Base-by-base conservation (phyloP, 2,329 filamentous ascomycete species). In the Penicillium glabrum region DNA sequence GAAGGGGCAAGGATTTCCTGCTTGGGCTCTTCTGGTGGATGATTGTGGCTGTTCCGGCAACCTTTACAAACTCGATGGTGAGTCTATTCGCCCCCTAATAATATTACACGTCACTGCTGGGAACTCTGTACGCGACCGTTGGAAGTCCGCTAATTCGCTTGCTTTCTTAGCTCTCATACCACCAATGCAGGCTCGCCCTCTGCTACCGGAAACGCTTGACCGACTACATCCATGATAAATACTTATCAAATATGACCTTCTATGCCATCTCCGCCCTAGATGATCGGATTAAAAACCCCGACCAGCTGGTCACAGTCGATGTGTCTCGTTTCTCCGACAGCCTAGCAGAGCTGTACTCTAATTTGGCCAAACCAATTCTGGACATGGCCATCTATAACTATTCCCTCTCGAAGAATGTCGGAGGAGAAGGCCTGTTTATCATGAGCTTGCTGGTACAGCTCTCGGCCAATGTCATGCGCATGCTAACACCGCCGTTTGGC, bases 41-140 rank as follows among this genome's bases (percentile, higher is more conserved):
- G 95, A 74, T 93, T 54, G 95, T 99, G 63, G 93, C 95, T 26
- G 83, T 99, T 16, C 95, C 95, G 10, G 95, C 95, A 1, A 98
- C 95, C 0, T 97, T 98, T 73, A 99, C 95, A 41, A 99, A 99
- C 75, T 97, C 93, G 0, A 99, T 99, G 95, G 90, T 95, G 75
- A 75, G 85, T 73, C 23, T 45, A 33, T 33, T 23, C 5, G 33
- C 10, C 13, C n/a, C 14, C 16, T n/a, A 14, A 16, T 5, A 1
- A 13, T 31, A 19, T 21, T 11, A 8, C 26, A 13, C 19, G 9
- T 31, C 35, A 5, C 16, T 49, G 23, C 19, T n/a, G 7, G n/a
- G 6, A 31, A 24, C 31, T 2, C 21, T 27, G 8, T 23, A 53
- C 51, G 59, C 55, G 56, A 59, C 58, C 48, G 54, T 45, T 23